Evolutionary conservation across 495 filamentous ascomycete species (phyloP), one percentile per base, ranked within the genome.

Genomic region (Aspergillus bridgeri): DNA sequence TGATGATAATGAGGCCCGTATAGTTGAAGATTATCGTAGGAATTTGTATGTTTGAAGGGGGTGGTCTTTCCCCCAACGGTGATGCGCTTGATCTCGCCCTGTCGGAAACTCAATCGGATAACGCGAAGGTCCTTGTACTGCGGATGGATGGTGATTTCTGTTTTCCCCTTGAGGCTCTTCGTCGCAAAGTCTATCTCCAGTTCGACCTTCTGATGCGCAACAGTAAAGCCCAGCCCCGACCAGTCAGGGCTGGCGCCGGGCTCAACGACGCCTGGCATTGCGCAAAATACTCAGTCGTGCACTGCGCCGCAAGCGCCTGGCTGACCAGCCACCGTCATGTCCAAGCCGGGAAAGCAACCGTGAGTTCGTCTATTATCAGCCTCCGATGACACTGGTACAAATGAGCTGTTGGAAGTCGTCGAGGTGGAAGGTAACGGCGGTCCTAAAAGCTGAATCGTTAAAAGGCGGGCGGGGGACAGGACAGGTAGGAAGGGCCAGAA

Each of bases 91-190:
- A 91, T 81, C 55, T 84, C 84, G 65, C 89, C 90, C 72, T 98
- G 93, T 54, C 92, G 86, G 64, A 92, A 91, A 65, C 96, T 90
- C 60, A 98, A 79, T 25, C 76, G 79, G 24, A 98, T 83, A n/a
- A 77, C 79, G 43, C 79, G 79, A 24, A 96, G 75, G 8, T 89
- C 81, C 48, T 83, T 81, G 43, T 75, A 71, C 27, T 85, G 81
- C 13, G 89, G 88, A 58, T 88, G 82, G 45, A 97, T 82, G 1
- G 86, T 84, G 58, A 98, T 89, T 51, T 89, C 88, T 9, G 89
- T 89, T 60, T 83, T 87, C 29, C 94, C 94, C 63, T 81, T 88
- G 63, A 98, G 68, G 66, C 80, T 85, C 66, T 86, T 87, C 22
- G 80, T 82, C 48, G 78, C 77, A 63, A 98, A 91, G 71, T 97